Evolutionary conservation across 1,284 basidiomycete species (phyloP), one percentile per base, ranked within the genome.

Genomic region (Quambalaria eucalypti): DNA sequence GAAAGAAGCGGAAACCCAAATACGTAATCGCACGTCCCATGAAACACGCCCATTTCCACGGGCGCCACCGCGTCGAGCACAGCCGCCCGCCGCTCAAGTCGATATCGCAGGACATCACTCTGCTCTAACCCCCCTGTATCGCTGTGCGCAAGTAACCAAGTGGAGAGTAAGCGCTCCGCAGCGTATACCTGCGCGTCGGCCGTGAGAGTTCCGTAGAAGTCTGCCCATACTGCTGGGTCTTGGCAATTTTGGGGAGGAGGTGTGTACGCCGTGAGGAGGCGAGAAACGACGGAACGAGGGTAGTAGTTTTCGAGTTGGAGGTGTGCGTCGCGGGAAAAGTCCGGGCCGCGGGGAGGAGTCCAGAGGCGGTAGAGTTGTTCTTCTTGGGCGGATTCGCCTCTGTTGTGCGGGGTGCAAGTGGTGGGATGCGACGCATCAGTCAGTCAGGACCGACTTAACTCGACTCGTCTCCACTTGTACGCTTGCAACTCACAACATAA

Each of bases 261-360:
- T 1, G 52, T 61, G 16, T 65, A 62, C 25, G 51, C 44, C 19
- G 54, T 57, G 12, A 65, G 31, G 54, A 63, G 56, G 42, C 51
- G 56, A 9, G 54, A 39, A n/a, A 61, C 59, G 40, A 61, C 28
- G 21, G 50, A 38, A 19, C 47, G 9, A 6, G 59, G 59, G n/a
- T 66, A 66, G 30, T 64, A 66, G 50, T 66, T 66, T 38, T 60
- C 46, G 21, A 66, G 50, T 39, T 66, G 62, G 3, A 55, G 26
- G 23, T 64, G 23, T n/a, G 30, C 36, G 0, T 47, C 48, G 19
- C 25, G 21, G 21, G 14, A 23, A 12, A 21, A 6, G 4, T 14
- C 16, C 29, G 12, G 30, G 10, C 57, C 57, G 14, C 23, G 48
- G 0, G 65, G 65, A 25, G 60, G 54, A 28, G 64, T 66, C 50